Base-by-base conservation (phyloP, 1,284 basidiomycete species). In the Puccinia hordei region DNA sequence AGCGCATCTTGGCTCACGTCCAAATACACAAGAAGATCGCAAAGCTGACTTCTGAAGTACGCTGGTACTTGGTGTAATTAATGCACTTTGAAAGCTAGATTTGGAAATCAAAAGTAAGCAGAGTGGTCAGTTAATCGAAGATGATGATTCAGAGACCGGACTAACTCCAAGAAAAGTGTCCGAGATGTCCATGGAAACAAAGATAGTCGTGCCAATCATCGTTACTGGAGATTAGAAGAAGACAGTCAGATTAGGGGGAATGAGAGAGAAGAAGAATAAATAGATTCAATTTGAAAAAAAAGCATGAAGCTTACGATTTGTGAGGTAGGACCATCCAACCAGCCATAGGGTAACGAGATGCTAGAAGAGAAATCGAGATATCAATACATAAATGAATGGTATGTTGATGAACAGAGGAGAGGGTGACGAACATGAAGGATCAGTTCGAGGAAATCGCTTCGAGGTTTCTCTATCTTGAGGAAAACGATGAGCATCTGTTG, bases 281-380 rank as follows among this genome's bases (percentile, higher is more conserved):
- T 22, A 46, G 33, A 44, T 65, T 24, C 49, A 44, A 38, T 13
- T 46, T 71, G 22, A 38, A 24, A 63, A 22, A 19, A 49, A 30
- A 17, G 10, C 35, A 24, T 1, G 44, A 35, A 24, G 66, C 82
- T 65, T 44, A 75, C 51, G 24, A 65, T 73, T 80, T 44, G 49
- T 46, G 12, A 79, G 83, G 76, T 82, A 82, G 8, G 85, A 88
- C 72, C 85, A 92, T 90, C 92, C 92, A 72, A 99, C 90, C 35
- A 99, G 89, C 95, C 95, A 99, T 33, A 99, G 88, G 0, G 97
- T 98, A 73, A 99, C 94, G 68, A 95, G 84, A 85, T 99, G 97
- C 86, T 96, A 91, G 27, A 17, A n/a, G 30, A 15, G 38, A 19
- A 35, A 74, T 19, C 6, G n/a, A 41, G 0, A 46, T n/a, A 17